A percentile compares a stretch with the other conserved stretches of the same genome.
phyloP scores from a whole-genome alignment of 2,329 filamentous ascomycete genomes.

The Talaromyces sp. region DNA sequence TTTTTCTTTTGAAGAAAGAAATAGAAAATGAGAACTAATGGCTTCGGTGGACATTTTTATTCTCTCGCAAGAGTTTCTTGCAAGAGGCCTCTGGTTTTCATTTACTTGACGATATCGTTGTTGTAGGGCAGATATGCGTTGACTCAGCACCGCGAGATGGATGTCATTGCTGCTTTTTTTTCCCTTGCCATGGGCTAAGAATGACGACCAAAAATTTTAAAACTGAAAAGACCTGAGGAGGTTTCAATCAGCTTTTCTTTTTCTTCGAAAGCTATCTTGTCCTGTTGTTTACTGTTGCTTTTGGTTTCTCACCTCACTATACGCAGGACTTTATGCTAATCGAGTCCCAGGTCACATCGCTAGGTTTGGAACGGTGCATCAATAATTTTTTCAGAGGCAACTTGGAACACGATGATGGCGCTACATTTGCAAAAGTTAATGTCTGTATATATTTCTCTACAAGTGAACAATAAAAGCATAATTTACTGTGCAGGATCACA shows the following conservation, averaged over 20 bases:
- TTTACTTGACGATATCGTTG: neutral
- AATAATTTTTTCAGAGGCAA: neutral
- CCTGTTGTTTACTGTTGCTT: neutral
- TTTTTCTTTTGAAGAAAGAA: neutral
- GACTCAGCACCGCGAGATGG: conserved; percentile 14
- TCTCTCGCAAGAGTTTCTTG: conserved; percentile 1
- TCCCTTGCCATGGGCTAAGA: conserved; percentile 17
- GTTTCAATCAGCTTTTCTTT: neutral
- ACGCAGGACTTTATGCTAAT: neutral
- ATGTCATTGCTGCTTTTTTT: neutral
- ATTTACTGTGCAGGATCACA: no score
- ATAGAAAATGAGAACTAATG: conserved; percentile 38
- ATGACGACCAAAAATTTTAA: conserved; percentile 32
- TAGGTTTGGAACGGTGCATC: neutral
- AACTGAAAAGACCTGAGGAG: conserved; percentile 45
- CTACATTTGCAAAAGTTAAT: neutral
- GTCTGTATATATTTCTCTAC: neutral
- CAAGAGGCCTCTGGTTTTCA: neutral
- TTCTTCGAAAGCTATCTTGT: neutral
- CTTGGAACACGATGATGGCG: no score
- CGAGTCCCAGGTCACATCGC: neutral
- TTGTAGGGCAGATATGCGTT: neutral
- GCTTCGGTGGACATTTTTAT: conserved; percentile 32
- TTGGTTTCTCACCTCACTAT: neutral
- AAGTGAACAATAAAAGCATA: neutral